Evolutionary conservation across 148 eudicot genomes (phyloP).

Genomic region (Salicornia ramosissima): DNA sequence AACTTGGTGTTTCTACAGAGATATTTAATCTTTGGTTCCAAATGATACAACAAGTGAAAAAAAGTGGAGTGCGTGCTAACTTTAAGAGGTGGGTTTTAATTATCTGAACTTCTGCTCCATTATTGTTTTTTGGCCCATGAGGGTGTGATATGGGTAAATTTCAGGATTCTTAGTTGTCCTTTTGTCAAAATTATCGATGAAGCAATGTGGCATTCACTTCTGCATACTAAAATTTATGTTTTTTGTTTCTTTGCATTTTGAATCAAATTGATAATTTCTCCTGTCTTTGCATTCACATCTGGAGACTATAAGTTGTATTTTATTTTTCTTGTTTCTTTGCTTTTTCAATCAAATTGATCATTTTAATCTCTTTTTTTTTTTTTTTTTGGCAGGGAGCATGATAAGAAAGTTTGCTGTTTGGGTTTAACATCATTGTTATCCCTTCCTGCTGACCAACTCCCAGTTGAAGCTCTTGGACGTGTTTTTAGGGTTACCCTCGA

Average conservation of each 20-base stretch:
- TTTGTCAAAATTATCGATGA: background rate
- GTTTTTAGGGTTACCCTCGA: slow-evolving; percentile 82
- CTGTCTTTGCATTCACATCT: too few species aligned
- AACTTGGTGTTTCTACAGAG: slow-evolving; percentile 77
- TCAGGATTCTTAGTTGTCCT: background rate
- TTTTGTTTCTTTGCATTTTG: background rate
- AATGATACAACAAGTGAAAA: slow-evolving; percentile 88
- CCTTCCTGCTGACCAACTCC: slow-evolving; percentile 82
- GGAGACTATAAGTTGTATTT: too few species aligned
- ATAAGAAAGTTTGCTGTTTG: slow-evolving; percentile 95
- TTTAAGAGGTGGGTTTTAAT: slow-evolving; percentile 65
- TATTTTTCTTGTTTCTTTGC: background rate
- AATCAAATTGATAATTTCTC: too few species aligned
- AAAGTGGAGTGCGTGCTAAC: slow-evolving; percentile 65
- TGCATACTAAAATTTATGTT: too few species aligned
- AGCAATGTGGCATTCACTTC: background rate
- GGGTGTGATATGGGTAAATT: background rate
- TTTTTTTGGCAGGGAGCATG: slow-evolving; percentile 77
- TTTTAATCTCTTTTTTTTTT: too few species aligned
- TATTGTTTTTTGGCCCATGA: background rate
- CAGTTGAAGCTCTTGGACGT: slow-evolving; percentile 84
- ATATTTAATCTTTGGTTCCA: slow-evolving; percentile 92
- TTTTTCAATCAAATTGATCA: background rate
- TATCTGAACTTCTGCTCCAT: background rate
- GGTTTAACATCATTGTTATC: slow-evolving; percentile 82